Percentiles rank a stretch among this genome's conserved stretches.
Conservation (phyloP, 192 early-diverging fungal species). For the Jimgerdemannia lactiflua region DNA sequence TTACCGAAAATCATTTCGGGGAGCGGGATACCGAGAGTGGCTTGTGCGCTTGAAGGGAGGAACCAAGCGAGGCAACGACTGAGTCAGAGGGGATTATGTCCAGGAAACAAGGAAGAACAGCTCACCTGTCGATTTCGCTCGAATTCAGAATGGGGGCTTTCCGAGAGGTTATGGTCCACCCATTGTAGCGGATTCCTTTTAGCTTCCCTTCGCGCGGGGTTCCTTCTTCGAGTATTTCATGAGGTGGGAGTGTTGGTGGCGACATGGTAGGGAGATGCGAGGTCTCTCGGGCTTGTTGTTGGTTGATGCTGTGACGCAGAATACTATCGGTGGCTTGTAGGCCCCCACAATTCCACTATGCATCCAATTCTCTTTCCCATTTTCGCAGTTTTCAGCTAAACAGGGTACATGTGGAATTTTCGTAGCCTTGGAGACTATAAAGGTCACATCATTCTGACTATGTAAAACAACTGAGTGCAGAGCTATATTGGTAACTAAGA, state of each 20-base stretch:
- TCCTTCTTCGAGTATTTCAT: slow-evolving; percentile 39
- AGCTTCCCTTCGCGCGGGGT: slow-evolving; percentile 27
- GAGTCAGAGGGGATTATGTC: background rate
- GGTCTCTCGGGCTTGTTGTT: too few relatives aligned
- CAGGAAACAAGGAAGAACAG: background rate
- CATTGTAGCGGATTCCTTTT: slow-evolving; percentile 40
- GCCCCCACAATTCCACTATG: too few relatives aligned
- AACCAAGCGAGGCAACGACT: background rate
- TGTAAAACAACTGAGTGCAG: too few relatives aligned
- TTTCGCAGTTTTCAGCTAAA: too few relatives aligned
- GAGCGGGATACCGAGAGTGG: slow-evolving; percentile 65
- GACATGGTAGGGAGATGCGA: background rate
- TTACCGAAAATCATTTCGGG: slow-evolving; percentile 99
- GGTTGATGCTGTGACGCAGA: too few relatives aligned
- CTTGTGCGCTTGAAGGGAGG: slow-evolving; percentile 32
- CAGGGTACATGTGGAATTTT: too few relatives aligned
- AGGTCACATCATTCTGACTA: too few relatives aligned
- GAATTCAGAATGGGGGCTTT: slow-evolving; percentile 53
- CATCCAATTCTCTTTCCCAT: too few relatives aligned
- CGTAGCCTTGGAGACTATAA: too few relatives aligned
- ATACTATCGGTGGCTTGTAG: too few relatives aligned
- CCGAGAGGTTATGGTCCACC: slow-evolving; percentile 48
- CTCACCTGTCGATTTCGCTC: slow-evolving; percentile 53
- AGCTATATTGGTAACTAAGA: too few relatives aligned
- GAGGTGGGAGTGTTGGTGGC: slow-evolving; percentile 5